phyloP scores from a whole-genome alignment of 2,329 filamentous ascomycete species.

The Trichophyton mentagrophytes region DNA sequence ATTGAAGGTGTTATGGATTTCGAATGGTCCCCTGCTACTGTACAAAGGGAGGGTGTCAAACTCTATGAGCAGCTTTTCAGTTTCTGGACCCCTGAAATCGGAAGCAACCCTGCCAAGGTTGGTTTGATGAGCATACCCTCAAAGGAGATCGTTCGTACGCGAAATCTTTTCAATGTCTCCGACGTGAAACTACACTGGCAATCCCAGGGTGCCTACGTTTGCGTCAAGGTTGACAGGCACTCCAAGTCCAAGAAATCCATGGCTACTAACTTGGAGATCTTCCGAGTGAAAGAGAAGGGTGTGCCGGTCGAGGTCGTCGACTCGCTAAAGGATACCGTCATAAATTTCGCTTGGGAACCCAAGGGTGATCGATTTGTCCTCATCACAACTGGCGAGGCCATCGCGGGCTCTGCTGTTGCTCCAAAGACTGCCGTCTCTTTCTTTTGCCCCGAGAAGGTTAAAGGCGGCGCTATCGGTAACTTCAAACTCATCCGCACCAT shows the following conservation, averaged over 20 bases:
- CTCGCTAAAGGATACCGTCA: constrained; percentile 93
- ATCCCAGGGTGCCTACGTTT: constrained; percentile 83
- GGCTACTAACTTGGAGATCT: constrained; percentile 94
- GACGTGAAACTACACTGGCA: constrained; percentile 99
- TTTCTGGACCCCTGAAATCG: constrained; percentile 98
- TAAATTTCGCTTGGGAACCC: constrained; percentile 99
- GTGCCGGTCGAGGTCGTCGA: constrained; percentile 97
- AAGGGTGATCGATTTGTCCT: constrained; percentile 95
- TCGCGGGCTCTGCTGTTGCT: constrained; percentile 56
- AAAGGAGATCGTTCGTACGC: constrained; percentile 83
- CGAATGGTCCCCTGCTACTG: constrained; percentile 83
- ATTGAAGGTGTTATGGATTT: constrained; percentile 96
- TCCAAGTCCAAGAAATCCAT: constrained; percentile 98
- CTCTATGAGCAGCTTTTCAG: constrained; percentile 90
- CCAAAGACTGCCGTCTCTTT: constrained; percentile 93
- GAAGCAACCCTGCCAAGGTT: constrained; percentile 95
- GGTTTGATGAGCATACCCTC: constrained; percentile 91
- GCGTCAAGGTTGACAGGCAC: constrained; percentile 96
- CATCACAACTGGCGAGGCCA: constrained; percentile 82
- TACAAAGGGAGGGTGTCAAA: constrained; percentile 73
- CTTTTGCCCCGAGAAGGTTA: constrained; percentile 92
- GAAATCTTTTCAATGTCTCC: constrained; percentile 95
- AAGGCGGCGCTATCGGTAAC: constrained; percentile 69
- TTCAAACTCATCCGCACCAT: constrained; percentile 92
- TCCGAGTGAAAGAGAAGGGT: constrained; percentile 93